Evolutionary conservation across 1,284 basidiomycete species (phyloP).

Genomic region (Rhodotorula mucilaginosa): DNA sequence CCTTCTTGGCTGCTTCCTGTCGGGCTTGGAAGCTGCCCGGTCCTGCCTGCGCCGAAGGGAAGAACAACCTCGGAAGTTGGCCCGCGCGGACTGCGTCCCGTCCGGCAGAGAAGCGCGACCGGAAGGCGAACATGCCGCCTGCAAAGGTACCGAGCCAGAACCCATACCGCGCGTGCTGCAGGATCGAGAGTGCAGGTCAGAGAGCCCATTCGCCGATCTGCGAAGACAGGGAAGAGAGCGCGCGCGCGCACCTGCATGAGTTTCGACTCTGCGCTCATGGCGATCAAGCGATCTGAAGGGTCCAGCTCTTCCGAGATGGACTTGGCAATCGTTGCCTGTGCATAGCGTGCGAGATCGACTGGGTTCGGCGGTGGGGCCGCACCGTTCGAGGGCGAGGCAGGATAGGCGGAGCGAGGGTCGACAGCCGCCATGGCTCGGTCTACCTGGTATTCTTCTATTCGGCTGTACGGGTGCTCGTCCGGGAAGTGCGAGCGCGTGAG

Average conservation of each 20-base stretch:
- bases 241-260: conserved; percentile 2
- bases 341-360: not conserved
- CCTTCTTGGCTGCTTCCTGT: conserved; percentile 15
- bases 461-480: no score
- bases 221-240: no score
- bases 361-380: not conserved
- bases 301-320: conserved; percentile 8
- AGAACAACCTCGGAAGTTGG: conserved; percentile 24
- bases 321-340: not conserved
- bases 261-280: conserved; percentile 4
- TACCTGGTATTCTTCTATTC: not conserved
- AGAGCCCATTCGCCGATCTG: not conserved
- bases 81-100: conserved; percentile 11
- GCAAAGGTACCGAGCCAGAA: conserved; percentile 26
- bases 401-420: not conserved
- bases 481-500: no score
- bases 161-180: conserved; percentile 5
- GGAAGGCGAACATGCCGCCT: conserved; percentile 21
- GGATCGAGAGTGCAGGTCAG: no score
- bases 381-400: not conserved
- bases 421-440: not conserved
- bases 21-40: conserved; percentile 16
- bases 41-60: conserved; percentile 11
- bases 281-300: conserved; percentile 17
- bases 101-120: conserved; percentile 13